phyloP scores from a whole-genome alignment of 140 eudicot genomes.

The Cichorium intybus region DNA sequence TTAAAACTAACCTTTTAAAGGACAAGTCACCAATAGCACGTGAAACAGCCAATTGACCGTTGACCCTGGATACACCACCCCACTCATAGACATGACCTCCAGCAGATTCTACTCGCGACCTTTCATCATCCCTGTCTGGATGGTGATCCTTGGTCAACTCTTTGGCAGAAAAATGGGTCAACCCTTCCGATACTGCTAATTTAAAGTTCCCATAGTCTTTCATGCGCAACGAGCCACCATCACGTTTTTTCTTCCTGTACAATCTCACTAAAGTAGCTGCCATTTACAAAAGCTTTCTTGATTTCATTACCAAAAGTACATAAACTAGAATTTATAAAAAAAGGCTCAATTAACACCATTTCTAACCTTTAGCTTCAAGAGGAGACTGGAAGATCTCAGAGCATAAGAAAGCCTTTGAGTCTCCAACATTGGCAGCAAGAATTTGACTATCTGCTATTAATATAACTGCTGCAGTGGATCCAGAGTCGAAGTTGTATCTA shows the following conservation, averaged over 20 bases:
- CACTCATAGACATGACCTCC: conserved; percentile 87
- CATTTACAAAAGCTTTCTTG: conserved; percentile 26
- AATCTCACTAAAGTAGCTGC: conserved; percentile 90
- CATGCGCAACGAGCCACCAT: conserved; percentile 43
- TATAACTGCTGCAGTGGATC: conserved; percentile 87
- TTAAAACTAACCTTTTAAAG: conserved; percentile 61
- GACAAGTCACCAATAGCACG: conserved; percentile 91
- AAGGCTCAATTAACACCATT: neutral
- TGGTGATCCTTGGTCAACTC: conserved; percentile 93
- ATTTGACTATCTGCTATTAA: conserved; percentile 75
- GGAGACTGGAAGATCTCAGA: conserved; percentile 80
- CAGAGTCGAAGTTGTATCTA: conserved; percentile 62
- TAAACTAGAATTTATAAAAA: neutral
- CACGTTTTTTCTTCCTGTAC: conserved; percentile 51
- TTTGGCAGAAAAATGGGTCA: conserved; percentile 52
- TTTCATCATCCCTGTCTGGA: conserved; percentile 91
- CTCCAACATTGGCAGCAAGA: conserved; percentile 90
- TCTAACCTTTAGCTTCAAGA: conserved; percentile 82
- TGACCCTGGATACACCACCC: conserved; percentile 90
- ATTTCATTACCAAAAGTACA: neutral
- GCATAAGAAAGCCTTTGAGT: conserved; percentile 92
- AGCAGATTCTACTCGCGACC: conserved; percentile 77
- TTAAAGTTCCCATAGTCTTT: conserved; percentile 53
- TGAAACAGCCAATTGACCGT: conserved; percentile 92
- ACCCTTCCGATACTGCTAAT: conserved; percentile 52